Conservation (phyloP, 2,329 filamentous ascomycete genomes). For the Diaporthe destruens region DNA sequence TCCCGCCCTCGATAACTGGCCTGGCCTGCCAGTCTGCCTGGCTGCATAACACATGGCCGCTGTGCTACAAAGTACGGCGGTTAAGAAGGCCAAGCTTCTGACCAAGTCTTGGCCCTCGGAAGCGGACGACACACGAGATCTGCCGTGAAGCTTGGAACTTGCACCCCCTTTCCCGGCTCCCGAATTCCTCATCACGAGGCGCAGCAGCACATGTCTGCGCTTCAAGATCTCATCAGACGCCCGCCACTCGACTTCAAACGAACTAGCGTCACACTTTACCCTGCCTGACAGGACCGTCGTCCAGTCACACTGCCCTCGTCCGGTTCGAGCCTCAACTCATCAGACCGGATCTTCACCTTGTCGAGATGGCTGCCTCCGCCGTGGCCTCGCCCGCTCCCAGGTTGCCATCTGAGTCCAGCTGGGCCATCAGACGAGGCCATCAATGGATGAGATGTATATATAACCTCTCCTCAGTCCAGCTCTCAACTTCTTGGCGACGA, state of each 20-base stretch:
- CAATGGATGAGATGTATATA: background rate
- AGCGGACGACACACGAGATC: constrained; percentile 29
- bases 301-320: constrained; percentile 30
- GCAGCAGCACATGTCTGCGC: background rate
- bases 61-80: constrained; percentile 8
- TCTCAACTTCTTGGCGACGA: background rate
- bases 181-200: constrained; percentile 10
- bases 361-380: constrained; percentile 25
- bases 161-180: background rate
- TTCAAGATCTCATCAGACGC: background rate
- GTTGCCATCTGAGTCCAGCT: background rate
- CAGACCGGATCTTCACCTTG: constrained; percentile 34
- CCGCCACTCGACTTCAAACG: constrained; percentile 26
- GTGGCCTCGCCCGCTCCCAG: constrained; percentile 3
- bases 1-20: background rate
- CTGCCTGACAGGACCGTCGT: constrained; percentile 18
- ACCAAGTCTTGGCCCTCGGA: constrained; percentile 19
- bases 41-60: background rate
- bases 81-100: background rate
- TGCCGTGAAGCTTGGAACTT: background rate
- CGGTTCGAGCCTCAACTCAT: constrained; percentile 13
- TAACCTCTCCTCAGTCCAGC: background rate
- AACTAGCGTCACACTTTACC: constrained; percentile 35
- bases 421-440: constrained; percentile 1
- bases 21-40: constrained; percentile 7